Evolutionary conservation across 805 yeast species (phyloP), one percentile per base, ranked within the genome.

Genomic region (Ogataea parapolymorpha): DNA sequence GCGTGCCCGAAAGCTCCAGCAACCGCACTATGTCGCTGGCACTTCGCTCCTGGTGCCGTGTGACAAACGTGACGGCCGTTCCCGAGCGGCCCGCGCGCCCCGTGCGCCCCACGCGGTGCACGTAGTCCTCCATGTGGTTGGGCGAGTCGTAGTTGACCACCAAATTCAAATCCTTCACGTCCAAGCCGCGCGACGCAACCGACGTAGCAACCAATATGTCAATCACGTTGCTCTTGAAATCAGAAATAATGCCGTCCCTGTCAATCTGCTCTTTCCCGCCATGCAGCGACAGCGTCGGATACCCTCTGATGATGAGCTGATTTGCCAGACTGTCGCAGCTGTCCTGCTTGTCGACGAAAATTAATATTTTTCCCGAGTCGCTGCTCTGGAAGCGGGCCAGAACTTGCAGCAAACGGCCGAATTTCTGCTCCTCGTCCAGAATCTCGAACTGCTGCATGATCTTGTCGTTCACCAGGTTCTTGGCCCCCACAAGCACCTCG

Each of bases 31-130:
- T 69, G 56, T 85, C 95, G 15, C 72, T 64, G 1, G 88, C 85
- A 13, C 76, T 71, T 40, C 82, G 66, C 27, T 74, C 82, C 54
- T 89, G 89, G 15, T 66, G 65, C 0, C 74, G 66, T 1, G 80
- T 67, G 4, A 93, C 67, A 49, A 91, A 76, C 0, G 97, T 85
- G 4, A 88, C 68, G n/a, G 71, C 75, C 56, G 65, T 68, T 2
- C 99, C 99, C 3, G 63, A 66, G 26, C 73, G 72, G 0, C 93
- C 93, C 1, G 97, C 98, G 45, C 99, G 71, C 0, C 97, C 99
- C 0, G 99, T 93, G 43, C 99, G 70, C 0, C 99, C 99, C 1
- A 90, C 95, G 7, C 98, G 74, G 64, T 93, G 99, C 10, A 93
- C 91, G 56, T 93, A 93, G 59, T 93, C 98, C 48, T 95, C 98